Evolutionary conservation across 371 early-diverging fungal species (phyloP), one percentile per base, ranked within the genome.

Genomic region (Phascolomyces articulosus): DNA sequence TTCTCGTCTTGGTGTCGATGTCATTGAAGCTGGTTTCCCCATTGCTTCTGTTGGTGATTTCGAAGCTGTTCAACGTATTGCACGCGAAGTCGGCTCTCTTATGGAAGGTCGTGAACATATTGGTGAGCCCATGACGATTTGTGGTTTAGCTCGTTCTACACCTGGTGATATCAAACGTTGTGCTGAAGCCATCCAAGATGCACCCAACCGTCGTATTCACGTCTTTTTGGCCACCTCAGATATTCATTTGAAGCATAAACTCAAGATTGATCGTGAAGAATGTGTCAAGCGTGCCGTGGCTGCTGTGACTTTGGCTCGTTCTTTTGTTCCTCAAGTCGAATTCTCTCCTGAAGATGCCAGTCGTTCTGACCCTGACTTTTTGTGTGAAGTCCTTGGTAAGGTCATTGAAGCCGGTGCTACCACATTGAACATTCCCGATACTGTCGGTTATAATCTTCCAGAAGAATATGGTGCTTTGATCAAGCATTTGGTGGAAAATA

Each of bases 301-400:
- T 31, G 94, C 95, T 54, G 97, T 98, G 40, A 77, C 74, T 8
- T 85, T 91, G 60, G 95, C 93, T 16, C 86, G 84, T 55, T 82
- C 90, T 41, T 83, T 96, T 49, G 91, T 92, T 58, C 83, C 84
- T 10, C 95, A 97, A 63, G 86, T 98, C 23, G 97, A 98, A 77
- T 98, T 98, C 68, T 93, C 93, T 11, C 93, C 95, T 57, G 98
- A 98, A 78, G 98, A 98, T 73, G 95, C 95, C 40, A 95, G 95
- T 40, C 86, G 98, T 28, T 90, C 90, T 48, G 97, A 98, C 68
- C 87, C 76, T 26, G 91, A 89, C 21, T 98, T 98, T 71, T 77
- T 98, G 74, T 91, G 92, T 71, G 67, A 85, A 59, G 92, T 97
- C 4, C 82, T 97, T 16, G 87, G 85, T 11, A 87, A 87, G n/a